phyloP scores from a whole-genome alignment of 345 rosid species.

The Pugionium dolabratum region DNA sequence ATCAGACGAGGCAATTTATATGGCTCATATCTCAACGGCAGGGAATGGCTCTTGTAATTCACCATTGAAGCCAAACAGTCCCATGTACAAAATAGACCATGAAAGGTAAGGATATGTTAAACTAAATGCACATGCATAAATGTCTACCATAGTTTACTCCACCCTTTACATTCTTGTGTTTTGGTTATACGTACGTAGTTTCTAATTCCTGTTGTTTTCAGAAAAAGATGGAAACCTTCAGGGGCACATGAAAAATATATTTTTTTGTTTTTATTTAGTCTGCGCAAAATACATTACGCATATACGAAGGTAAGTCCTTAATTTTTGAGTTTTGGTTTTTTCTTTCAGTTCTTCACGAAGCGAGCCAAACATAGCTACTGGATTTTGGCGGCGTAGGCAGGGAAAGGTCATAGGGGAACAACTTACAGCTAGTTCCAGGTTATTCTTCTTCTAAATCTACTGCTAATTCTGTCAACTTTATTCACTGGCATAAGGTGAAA shows the following conservation, averaged over 20 bases:
- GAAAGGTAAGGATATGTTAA: constrained; percentile 12
- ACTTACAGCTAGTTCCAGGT: constrained; percentile 80
- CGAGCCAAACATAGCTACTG: constrained; percentile 66
- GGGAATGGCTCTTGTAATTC: constrained; percentile 75
- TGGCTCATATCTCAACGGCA: constrained; percentile 64
- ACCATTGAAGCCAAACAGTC: constrained; percentile 74
- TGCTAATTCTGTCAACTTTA: neutral
- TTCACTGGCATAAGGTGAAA: neutral
- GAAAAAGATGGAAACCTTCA: too few species aligned
- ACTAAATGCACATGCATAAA: too few species aligned
- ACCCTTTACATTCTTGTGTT: too few species aligned
- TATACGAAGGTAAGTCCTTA: too few species aligned
- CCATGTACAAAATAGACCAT: constrained; percentile 61
- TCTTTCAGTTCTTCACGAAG: constrained; percentile 62
- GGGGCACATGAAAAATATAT: too few species aligned
- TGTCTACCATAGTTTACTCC: too few species aligned
- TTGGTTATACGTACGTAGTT: too few species aligned
- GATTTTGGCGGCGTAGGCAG: constrained; percentile 65
- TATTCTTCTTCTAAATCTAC: constrained; percentile 31
- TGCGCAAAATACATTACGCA: too few species aligned
- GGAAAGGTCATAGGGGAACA: constrained; percentile 70
- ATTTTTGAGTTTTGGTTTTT: neutral
- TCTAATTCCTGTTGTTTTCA: too few species aligned
- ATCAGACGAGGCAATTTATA: constrained; percentile 56
- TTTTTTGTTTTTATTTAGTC: too few species aligned